These are phyloP conservation scores for Acanthamoeba healyi DNA, from an alignment of 208 protist species.

Conservation along the genomic window DNA sequence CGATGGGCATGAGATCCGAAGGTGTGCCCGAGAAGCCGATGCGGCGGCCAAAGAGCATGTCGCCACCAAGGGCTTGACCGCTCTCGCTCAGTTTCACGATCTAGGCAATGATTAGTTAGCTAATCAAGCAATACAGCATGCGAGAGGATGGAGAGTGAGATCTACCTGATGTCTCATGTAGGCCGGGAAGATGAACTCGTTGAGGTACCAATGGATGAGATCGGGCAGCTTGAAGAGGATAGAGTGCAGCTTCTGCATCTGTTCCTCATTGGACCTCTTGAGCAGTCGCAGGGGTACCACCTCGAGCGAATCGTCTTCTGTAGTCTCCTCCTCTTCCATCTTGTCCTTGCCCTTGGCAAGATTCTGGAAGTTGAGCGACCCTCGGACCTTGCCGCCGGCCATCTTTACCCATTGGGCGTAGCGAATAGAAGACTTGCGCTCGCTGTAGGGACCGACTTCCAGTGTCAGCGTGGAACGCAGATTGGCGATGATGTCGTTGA, in stretches of 20 bases:
- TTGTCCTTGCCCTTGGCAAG: conserved; percentile 64
- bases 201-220: conserved; percentile 82
- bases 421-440: conserved; percentile 91
- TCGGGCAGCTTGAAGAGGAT: conserved; percentile 81
- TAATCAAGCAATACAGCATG: background rate
- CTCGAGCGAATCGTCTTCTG: conserved; percentile 41
- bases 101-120: conserved; percentile 27
- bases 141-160: background rate
- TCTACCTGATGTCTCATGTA: conserved; percentile 84
- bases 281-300: conserved; percentile 83
- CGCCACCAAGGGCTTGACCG: conserved; percentile 95
- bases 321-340: conserved; percentile 32
- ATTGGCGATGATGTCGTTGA: conserved; percentile 91
- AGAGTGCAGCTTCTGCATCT: conserved; percentile 87
- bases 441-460: conserved; percentile 93
- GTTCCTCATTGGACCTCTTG: conserved; percentile 85
- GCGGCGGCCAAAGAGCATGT: conserved; percentile 95
- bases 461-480: conserved; percentile 93
- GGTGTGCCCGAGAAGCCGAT: conserved; percentile 97
- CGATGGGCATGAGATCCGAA: conserved; percentile 94
- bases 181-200: conserved; percentile 86
- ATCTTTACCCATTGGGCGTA: conserved; percentile 92
- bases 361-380: conserved; percentile 26
- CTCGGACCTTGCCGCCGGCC: conserved; percentile 80
- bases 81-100: conserved; percentile 94